These are phyloP conservation scores for Solanum pinnatisectum DNA, from an alignment of 257 asterid genomes.

Conservation along the genomic window DNA sequence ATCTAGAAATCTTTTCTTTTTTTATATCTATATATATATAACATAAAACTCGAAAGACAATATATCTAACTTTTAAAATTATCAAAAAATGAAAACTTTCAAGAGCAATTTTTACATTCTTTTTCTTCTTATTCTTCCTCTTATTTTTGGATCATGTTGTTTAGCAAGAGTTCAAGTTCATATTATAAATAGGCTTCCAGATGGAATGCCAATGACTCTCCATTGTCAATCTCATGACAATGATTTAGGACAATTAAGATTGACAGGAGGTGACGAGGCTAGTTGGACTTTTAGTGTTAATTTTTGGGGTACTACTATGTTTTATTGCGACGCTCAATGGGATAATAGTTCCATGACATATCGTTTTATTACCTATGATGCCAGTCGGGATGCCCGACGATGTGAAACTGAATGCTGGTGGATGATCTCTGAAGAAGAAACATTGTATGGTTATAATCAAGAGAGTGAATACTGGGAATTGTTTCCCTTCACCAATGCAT, in stretches of 20 bases:
- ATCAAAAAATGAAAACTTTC: background rate
- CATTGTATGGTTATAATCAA: conserved; percentile 25
- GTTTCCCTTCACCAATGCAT: background rate
- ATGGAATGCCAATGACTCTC: conserved; percentile 5
- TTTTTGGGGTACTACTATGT: conserved; percentile 24
- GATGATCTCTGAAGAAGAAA: conserved; percentile 18
- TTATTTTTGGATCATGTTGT: background rate
- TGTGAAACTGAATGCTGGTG: conserved; percentile 24
- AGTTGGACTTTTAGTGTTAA: conserved; percentile 26
- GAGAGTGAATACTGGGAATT: conserved; percentile 14
- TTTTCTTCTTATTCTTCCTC: background rate
- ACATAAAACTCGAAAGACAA: background rate
- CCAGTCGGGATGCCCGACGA: background rate
- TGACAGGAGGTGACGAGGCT: background rate
- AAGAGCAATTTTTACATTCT: background rate
- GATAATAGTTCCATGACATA: conserved; percentile 3
- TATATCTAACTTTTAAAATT: background rate
- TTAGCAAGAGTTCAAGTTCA: conserved; percentile 8
- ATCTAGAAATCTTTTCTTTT: background rate
- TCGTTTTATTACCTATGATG: conserved; percentile 27
- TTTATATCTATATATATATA: background rate
- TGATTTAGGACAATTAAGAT: conserved; percentile 22
- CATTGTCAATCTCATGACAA: conserved; percentile 37
- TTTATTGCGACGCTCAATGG: conserved; percentile 31
- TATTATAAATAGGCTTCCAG: conserved; percentile 14